Base-by-base conservation (phyloP, 2,329 filamentous ascomycete species). In the Trichoderma arundinaceum region DNA sequence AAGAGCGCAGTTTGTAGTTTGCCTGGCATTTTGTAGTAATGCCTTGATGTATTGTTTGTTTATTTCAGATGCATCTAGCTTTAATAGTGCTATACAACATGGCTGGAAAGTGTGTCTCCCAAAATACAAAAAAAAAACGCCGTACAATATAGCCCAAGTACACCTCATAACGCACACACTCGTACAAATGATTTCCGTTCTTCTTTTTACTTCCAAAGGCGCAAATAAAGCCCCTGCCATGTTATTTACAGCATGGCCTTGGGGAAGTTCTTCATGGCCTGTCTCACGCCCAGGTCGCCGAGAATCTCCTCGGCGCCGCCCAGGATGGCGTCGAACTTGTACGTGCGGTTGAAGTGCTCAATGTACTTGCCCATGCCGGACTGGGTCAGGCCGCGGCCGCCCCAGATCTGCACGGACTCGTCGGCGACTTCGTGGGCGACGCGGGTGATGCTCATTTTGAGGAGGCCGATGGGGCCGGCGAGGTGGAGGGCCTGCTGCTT, bases 291-390 rank as follows among this genome's bases (percentile, higher is more conserved):
- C 62, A 96, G 76, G 78, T 96, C 92, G 5, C 85, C 90, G 66
- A 96, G 76, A 67, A 96, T 88, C 80, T 96, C 92, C 78, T 96
- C 92, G 1, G 91, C 90, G 10, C 92, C 92, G 66, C 92, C 92
- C 32, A 94, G 78, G 66, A 92, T 91, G 22, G 89, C 84, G 76
- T 92, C 89, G 65, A 91, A 95, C 80, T 95, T 95, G 79, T 94
- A 92, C 1, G 89, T 92, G 53, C 91, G 83, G 77, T 94, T 87
- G 80, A 95, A 95, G 84, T 91, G 90, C 80, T 96, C 92, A 68
- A 96, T 88, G 38, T 92, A 84, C 59, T 86, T 85, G 54, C 92
- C 92, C 92, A 96, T 96, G 15, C 92, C 92, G 0, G 85, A 86
- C 78, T 93, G 89, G 0, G 92, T 96, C 8, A 96, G 77, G 3